Evolutionary conservation across 2,329 filamentous ascomycete species (phyloP).

Genomic region (Lecanoromycetidae sp.): DNA sequence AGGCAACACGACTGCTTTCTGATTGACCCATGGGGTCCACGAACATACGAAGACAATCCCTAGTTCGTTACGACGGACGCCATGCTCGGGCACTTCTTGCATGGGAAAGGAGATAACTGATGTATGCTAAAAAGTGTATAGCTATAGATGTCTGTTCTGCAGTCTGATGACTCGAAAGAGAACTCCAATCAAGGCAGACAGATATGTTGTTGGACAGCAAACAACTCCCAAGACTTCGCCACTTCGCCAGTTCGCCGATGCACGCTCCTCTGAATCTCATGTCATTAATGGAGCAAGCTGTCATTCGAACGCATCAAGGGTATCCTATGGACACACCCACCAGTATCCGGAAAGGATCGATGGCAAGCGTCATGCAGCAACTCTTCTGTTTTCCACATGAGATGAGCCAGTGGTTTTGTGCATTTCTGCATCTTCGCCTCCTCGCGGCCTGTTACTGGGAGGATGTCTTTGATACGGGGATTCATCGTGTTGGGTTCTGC

Average conservation of each 20-base stretch:
- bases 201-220: background rate
- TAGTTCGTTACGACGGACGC: no score
- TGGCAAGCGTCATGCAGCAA: background rate
- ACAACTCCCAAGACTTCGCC: background rate
- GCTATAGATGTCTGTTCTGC: no score
- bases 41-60: background rate
- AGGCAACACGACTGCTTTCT: slow-evolving; percentile 46
- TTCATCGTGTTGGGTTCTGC: slow-evolving; percentile 4
- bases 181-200: background rate
- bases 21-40: no score
- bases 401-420: background rate
- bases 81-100: no score
- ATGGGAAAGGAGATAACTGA: no score
- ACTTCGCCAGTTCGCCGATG: background rate
- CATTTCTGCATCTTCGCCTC: slow-evolving; percentile 6
- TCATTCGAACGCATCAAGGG: background rate
- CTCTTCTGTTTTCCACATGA: slow-evolving; percentile 3
- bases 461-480: background rate
- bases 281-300: background rate
- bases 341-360: background rate
- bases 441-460: slow-evolving; percentile 7
- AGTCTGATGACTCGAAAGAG: background rate
- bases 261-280: background rate
- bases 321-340: background rate
- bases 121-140: no score